phyloP scores from a whole-genome alignment of 106 monocot species.

The Hemerocallis citrina region DNA sequence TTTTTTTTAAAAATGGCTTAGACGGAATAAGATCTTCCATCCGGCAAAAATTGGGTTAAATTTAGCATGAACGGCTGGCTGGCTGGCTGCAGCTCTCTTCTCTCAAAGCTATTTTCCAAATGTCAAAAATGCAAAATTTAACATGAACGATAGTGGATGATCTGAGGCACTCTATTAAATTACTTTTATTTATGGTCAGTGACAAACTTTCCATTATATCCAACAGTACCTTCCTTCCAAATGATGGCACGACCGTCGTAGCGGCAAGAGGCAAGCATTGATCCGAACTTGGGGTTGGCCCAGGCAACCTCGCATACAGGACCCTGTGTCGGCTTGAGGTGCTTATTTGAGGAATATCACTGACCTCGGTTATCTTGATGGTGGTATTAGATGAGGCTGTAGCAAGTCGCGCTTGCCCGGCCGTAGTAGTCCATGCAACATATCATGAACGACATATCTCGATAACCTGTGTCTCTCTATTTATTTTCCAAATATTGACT shows the following conservation, averaged over 20 bases:
- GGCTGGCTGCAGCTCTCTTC: too few relatives aligned
- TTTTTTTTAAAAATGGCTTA: too few relatives aligned
- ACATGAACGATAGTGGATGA: too few relatives aligned
- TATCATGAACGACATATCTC: too few relatives aligned
- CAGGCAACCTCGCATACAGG: constrained; percentile 20
- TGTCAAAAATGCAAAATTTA: too few relatives aligned
- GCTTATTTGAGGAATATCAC: constrained; percentile 12
- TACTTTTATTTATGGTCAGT: constrained; percentile 15
- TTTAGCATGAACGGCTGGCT: too few relatives aligned
- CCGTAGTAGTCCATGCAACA: constrained; percentile 11
- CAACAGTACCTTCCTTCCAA: constrained; percentile 20
- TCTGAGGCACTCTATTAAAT: too few relatives aligned
- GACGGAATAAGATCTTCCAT: too few relatives aligned
- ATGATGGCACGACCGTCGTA: constrained; percentile 17
- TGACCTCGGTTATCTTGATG: constrained; percentile 16
- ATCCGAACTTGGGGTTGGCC: constrained; percentile 18
- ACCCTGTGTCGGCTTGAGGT: constrained; percentile 10
- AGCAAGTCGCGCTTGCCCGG: constrained; percentile 2
- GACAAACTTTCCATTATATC: constrained; percentile 6
- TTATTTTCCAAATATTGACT: too few relatives aligned
- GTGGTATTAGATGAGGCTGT: constrained; percentile 18
- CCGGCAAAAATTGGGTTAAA: too few relatives aligned
- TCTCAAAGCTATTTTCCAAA: too few relatives aligned
- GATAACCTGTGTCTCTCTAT: too few relatives aligned
- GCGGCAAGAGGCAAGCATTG: constrained; percentile 19